phyloP scores from a whole-genome alignment of 176 grass and related monocot species.

The Ananas comosus region DNA sequence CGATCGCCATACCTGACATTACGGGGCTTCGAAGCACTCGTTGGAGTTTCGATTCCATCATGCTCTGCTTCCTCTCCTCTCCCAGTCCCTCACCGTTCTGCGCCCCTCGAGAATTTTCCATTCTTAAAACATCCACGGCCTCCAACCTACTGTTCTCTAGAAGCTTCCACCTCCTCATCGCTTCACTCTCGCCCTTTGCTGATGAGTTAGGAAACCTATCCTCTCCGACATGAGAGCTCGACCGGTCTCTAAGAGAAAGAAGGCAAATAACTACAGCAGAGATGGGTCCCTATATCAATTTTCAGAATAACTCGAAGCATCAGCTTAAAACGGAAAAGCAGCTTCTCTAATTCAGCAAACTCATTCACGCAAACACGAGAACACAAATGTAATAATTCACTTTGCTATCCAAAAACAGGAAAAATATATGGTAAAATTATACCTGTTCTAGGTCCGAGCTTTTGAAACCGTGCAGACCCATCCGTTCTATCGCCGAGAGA shows the following conservation, averaged over 20 bases:
- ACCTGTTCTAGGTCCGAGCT: constrained; percentile 31
- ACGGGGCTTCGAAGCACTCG: constrained; percentile 6
- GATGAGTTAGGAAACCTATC: constrained; percentile 11
- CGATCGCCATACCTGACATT: constrained; percentile 27
- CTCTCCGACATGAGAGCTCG: constrained; percentile 21
- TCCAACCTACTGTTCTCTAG: constrained; percentile 19
- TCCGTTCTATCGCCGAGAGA: constrained; percentile 26
- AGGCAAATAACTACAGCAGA: constrained; percentile 42
- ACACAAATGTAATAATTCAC: background rate
- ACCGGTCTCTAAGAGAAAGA: constrained; percentile 39
- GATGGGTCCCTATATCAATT: constrained; percentile 34
- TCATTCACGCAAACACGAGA: constrained; percentile 2
- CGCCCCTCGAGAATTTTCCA: constrained; percentile 11
- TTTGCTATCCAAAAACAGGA: background rate
- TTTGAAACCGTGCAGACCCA: constrained; percentile 30
- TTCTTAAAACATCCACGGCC: constrained; percentile 17
- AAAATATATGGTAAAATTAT: background rate
- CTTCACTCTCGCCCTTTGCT: constrained; percentile 34
- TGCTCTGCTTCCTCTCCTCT: background rate
- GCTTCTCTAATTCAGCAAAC: background rate
- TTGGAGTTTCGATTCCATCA: background rate
- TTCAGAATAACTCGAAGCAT: background rate
- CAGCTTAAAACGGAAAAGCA: background rate
- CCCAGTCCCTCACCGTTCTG: constrained; percentile 2
- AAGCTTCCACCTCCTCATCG: constrained; percentile 14